These are phyloP conservation scores for Aquilaria agallochum DNA, from an alignment of 441 rosid genomes.

Conservation along the genomic window DNA sequence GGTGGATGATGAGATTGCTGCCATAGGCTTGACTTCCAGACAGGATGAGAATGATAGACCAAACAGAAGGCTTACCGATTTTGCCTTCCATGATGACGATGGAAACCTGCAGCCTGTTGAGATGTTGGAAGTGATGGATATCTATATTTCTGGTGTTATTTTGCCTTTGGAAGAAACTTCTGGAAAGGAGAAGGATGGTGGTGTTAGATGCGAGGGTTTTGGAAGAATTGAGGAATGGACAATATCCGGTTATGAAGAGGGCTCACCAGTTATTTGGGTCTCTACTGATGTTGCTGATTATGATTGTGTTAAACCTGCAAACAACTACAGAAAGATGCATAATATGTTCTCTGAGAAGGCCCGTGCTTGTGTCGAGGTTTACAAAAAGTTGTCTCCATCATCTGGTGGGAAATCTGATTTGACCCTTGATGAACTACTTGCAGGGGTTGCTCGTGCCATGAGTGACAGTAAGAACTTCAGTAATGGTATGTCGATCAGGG, in stretches of 20 bases:
- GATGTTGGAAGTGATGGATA: constrained; percentile 65
- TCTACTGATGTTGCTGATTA: constrained; percentile 74
- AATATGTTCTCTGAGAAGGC: constrained; percentile 67
- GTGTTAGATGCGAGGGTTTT: constrained; percentile 54
- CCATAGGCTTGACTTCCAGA: constrained; percentile 25
- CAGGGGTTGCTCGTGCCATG: constrained; percentile 67
- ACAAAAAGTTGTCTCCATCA: constrained; percentile 55
- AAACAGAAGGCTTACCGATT: constrained; percentile 67
- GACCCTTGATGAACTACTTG: constrained; percentile 74
- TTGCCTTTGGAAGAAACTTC: constrained; percentile 45
- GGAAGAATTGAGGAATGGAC: constrained; percentile 69
- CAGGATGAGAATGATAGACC: constrained; percentile 35
- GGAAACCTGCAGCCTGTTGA: constrained; percentile 51
- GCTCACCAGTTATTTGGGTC: constrained; percentile 69
- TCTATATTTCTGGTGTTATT: constrained; percentile 60
- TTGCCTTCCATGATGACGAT: constrained; percentile 43
- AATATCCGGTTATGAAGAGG: constrained; percentile 86
- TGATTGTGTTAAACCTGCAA: constrained; percentile 63
- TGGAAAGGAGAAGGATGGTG: constrained; percentile 32
- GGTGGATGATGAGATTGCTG: constrained; percentile 45
- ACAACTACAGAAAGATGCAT: constrained; percentile 43
- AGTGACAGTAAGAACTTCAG: constrained; percentile 55
- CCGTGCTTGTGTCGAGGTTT: constrained; percentile 56
- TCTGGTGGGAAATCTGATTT: constrained; percentile 63
- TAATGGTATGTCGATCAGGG: constrained; percentile 45